Evolutionary conservation across 2,329 filamentous ascomycete genomes (phyloP).

Genomic region (Coniella lustricola): DNA sequence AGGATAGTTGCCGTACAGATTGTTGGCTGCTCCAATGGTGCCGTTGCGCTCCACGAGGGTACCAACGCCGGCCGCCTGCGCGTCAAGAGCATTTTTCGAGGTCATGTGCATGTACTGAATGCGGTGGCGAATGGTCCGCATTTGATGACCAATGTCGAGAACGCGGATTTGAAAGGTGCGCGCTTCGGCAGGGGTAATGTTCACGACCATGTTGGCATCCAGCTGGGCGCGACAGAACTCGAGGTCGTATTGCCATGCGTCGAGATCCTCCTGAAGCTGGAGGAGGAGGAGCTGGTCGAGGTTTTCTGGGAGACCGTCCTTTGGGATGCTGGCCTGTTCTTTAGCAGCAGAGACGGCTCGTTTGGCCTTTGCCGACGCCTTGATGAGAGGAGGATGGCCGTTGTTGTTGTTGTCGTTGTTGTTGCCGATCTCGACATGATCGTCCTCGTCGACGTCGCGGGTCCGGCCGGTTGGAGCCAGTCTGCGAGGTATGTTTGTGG

Average conservation of each 20-base stretch:
- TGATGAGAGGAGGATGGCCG: background rate
- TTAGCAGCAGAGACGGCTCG: background rate
- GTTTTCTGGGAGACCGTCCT: slow-evolving; percentile 15
- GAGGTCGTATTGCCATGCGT: slow-evolving; percentile 35
- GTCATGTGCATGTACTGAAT: slow-evolving; percentile 30
- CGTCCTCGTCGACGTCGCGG: background rate
- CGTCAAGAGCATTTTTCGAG: slow-evolving; percentile 19
- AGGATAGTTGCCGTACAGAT: background rate
- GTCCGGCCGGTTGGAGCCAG: background rate
- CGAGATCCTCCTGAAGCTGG: slow-evolving; percentile 36
- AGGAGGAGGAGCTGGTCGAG: slow-evolving; percentile 26
- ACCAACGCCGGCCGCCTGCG: no score
- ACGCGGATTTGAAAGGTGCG: slow-evolving; percentile 35
- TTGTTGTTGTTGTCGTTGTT: background rate
- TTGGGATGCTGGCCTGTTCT: slow-evolving; percentile 2
- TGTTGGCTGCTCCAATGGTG: background rate
- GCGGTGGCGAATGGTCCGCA: slow-evolving; percentile 34
- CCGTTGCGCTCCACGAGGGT: no score
- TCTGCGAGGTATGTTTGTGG: background rate
- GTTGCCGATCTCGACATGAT: background rate
- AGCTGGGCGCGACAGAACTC: slow-evolving; percentile 34
- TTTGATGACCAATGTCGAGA: slow-evolving; percentile 37
- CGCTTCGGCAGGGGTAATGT: slow-evolving; percentile 34
- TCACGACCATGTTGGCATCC: slow-evolving; percentile 14
- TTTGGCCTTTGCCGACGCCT: background rate